Conservation (phyloP, 208 protist species). For the Wallacemonas sp. region DNA sequence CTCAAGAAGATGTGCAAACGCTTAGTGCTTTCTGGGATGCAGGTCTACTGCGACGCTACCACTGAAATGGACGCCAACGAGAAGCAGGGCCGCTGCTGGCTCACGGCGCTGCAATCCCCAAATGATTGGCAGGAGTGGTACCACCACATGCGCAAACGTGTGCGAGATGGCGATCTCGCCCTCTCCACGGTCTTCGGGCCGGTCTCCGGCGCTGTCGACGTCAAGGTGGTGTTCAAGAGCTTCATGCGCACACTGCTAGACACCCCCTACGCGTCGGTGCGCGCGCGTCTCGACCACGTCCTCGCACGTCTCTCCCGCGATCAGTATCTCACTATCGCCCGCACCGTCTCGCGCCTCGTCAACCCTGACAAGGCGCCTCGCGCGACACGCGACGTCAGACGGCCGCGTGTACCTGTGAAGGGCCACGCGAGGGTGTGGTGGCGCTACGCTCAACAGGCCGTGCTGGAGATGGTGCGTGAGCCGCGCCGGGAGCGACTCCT, state of each 20-base stretch:
- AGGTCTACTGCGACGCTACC: slow-evolving; percentile 87
- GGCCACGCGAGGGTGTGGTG: slow-evolving; percentile 68
- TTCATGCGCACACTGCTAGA: slow-evolving; percentile 50
- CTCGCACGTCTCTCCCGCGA: slow-evolving; percentile 60
- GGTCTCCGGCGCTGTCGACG: slow-evolving; percentile 62
- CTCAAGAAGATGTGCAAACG: slow-evolving; percentile 69
- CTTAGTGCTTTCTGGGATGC: slow-evolving; percentile 65
- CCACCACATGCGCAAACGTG: slow-evolving; percentile 67
- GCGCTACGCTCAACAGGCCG: slow-evolving; percentile 60
- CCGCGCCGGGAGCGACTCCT: slow-evolving; percentile 49
- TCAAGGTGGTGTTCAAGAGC: slow-evolving; percentile 66
- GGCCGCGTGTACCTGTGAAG: slow-evolving; percentile 52
- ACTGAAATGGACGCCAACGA: slow-evolving; percentile 20
- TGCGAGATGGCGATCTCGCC: slow-evolving; percentile 49
- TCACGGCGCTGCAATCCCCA: slow-evolving; percentile 27
- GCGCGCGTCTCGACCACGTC: slow-evolving; percentile 58
- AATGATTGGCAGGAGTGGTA: slow-evolving; percentile 66
- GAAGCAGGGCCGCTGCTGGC: slow-evolving; percentile 24
- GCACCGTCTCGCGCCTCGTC: slow-evolving; percentile 45
- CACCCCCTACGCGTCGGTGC: slow-evolving; percentile 62
- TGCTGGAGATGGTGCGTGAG: slow-evolving; percentile 34
- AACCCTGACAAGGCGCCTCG: slow-evolving; percentile 40
- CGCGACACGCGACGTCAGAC: slow-evolving; percentile 11
- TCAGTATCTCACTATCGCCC: slow-evolving; percentile 76
- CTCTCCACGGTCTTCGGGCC: slow-evolving; percentile 80